Evolutionary conservation across 495 filamentous ascomycete species (phyloP), one percentile per base, ranked within the genome.

Genomic region (Cudoniella acicularis): DNA sequence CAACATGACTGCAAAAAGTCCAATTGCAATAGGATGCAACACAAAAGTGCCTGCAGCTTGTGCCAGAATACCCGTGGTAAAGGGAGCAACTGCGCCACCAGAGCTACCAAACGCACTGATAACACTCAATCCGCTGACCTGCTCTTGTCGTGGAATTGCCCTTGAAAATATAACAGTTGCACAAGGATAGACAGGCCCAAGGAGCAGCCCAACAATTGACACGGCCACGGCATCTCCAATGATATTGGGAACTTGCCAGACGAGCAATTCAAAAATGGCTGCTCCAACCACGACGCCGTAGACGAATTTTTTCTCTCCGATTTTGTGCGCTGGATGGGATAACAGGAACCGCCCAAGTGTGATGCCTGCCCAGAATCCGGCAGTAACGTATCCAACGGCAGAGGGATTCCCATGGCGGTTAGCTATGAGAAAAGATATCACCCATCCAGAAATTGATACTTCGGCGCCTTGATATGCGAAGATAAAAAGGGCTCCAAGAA

Each of bases 351-450:
- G 79, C 0, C 90, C 89, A 0, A 87, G 65, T 2, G 87, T 90
- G 57, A 95, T 88, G 46, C 89, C 89, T 9, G 70, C 88, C 90
- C 90, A 92, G 71, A 92, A 95, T 3, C 89, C 90, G 0, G 88
- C 77, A 20, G 88, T 91, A 2, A 93, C 89, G 67, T 91, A 92
- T 16, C 91, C 90, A 9, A 92, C 87, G 2, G 75, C 72, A 8
- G 77, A 72, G 2, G 87, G 87, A 57, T 85, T 73, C 10, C 87
- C 88, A 64, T 81, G 70, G 18, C 90, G 87, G 56, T 83, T 79
- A 30, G 74, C 80, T 68, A 92, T 88, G 30, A 92, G 71, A 74
- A 90, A 91, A 2, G 86, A 87, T 47, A 91, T 88, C 16, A 91
- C 84, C 91, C 89, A 95, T 21, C 89, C 85, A 54, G 88, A 89